Conservation (phyloP, 1,284 basidiomycete genomes). For the Cutaneotrichosporon dermatis region DNA sequence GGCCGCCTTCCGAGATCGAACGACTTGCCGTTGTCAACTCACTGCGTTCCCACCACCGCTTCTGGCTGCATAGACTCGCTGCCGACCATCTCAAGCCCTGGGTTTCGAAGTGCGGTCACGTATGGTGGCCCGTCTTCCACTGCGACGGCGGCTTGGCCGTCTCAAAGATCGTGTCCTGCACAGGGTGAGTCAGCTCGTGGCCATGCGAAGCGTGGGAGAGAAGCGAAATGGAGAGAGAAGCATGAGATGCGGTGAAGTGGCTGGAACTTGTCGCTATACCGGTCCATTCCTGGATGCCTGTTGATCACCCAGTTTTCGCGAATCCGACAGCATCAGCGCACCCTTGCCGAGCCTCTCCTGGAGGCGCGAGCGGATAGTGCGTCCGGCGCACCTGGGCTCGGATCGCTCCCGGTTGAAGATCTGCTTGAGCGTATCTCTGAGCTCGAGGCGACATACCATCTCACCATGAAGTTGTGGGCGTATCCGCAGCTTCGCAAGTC, state of each 20-base stretch:
- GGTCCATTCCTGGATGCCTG: background rate
- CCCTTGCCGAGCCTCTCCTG: background rate
- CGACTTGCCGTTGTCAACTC: too few species aligned
- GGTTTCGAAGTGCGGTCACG: too few species aligned
- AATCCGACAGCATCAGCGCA: background rate
- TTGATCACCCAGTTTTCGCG: background rate
- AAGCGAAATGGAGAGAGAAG: background rate
- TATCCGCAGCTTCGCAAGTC: slow-evolving; percentile 4
- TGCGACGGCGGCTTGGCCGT: background rate
- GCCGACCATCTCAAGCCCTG: too few species aligned
- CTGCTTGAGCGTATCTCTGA: slow-evolving; percentile 8
- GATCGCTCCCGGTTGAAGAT: background rate
- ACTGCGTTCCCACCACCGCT: too few species aligned
- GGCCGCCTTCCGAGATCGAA: too few species aligned
- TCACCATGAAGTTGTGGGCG: slow-evolving; percentile 2
- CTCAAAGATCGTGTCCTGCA: background rate
- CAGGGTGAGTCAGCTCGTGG: background rate
- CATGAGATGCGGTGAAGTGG: too few species aligned
- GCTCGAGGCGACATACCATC: slow-evolving; percentile 6
- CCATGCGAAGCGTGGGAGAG: background rate
- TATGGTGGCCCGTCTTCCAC: background rate
- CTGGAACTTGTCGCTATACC: background rate
- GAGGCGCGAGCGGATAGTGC: background rate
- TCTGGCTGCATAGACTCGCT: too few species aligned
- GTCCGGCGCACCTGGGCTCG: background rate